These are phyloP conservation scores for Cynara cardunculus DNA, from an alignment of 129 eudicot genomes.

Conservation along the genomic window DNA sequence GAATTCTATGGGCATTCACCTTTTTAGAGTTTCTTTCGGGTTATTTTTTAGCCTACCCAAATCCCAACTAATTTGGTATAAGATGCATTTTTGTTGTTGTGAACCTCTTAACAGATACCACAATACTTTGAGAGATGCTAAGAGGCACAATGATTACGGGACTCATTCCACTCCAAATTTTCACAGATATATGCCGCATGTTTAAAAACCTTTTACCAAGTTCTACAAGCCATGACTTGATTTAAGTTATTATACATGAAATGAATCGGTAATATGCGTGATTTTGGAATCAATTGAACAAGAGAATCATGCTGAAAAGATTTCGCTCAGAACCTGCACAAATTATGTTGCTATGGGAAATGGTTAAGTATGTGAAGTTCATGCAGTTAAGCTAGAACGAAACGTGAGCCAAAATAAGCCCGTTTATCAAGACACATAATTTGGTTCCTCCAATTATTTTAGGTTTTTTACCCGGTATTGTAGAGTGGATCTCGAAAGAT, in stretches of 20 bases:
- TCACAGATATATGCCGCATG: neutral
- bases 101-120: neutral
- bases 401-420: neutral
- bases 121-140: neutral
- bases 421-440: neutral
- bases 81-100: neutral
- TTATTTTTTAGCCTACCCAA: neutral
- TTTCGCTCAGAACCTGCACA: neutral
- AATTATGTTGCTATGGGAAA: neutral
- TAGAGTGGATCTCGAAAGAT: too few relatives aligned
- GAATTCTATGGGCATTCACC: neutral
- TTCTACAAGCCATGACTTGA: neutral
- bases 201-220: neutral
- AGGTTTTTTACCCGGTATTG: too few relatives aligned
- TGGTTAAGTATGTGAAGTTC: neutral
- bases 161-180: neutral
- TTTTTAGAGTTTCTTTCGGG: neutral
- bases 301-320: neutral
- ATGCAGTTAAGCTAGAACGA: neutral
- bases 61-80: neutral
- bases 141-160: neutral
- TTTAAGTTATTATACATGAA: neutral
- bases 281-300: neutral
- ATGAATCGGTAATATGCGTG: neutral
- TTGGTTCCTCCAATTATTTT: neutral